Percentiles rank a stretch among this genome's conserved stretches.
Evolutionary conservation across 73 alveolate species (phyloP).

Genomic region (Durusdinium trenchii): DNA sequence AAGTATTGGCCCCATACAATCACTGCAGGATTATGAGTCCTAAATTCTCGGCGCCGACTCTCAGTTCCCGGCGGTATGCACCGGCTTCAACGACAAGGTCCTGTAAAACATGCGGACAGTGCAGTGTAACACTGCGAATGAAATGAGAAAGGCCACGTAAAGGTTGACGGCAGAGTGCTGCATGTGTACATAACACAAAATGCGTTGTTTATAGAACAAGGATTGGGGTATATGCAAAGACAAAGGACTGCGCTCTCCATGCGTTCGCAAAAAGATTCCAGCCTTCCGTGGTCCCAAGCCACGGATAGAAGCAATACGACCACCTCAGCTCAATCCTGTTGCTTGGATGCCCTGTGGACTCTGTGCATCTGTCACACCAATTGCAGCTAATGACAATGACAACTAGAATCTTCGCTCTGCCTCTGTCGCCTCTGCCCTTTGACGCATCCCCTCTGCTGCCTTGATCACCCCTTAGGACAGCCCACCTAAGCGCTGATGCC

Average conservation of each 20-base stretch:
- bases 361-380: neutral
- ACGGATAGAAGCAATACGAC: conserved; percentile 70
- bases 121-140: neutral
- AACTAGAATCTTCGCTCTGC: neutral
- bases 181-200: too few relatives aligned
- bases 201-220: too few relatives aligned
- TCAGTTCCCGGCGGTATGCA: conserved; percentile 72
- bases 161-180: too few relatives aligned
- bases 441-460: neutral
- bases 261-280: neutral
- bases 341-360: neutral
- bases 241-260: neutral
- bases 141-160: too few relatives aligned
- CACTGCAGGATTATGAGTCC: too few relatives aligned
- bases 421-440: neutral
- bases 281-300: conserved; percentile 64
- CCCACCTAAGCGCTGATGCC: conserved; percentile 56
- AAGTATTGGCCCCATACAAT: too few relatives aligned
- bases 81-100: conserved; percentile 78
- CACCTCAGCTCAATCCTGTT: neutral
- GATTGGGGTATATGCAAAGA: too few relatives aligned
- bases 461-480: neutral
- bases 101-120: neutral
- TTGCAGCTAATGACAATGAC: neutral
- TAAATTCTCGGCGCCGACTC: too few relatives aligned